phyloP scores from a whole-genome alignment of 176 grass and related monocot genomes.

The Elymus sibiricus region DNA sequence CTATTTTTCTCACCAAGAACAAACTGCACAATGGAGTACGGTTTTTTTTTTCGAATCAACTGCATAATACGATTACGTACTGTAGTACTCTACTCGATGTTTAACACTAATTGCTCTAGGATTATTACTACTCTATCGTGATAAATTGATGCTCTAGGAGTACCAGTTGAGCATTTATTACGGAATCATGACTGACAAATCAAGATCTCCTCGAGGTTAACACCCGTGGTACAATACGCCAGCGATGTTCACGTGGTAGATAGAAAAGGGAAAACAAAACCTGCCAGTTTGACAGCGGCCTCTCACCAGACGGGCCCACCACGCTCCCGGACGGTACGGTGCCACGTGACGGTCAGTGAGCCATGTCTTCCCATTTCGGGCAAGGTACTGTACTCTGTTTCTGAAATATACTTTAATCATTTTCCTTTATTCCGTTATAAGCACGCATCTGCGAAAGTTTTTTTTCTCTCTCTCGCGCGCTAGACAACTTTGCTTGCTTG shows the following conservation, averaged over 20 bases:
- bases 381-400: conserved; percentile 7
- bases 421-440: background rate
- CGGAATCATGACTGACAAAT: background rate
- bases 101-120: too few species aligned
- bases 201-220: background rate
- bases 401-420: background rate
- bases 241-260: conserved; percentile 31
- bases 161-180: background rate
- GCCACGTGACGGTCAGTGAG: background rate
- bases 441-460: background rate
- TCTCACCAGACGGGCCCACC: background rate
- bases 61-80: too few species aligned
- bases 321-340: background rate
- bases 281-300: background rate
- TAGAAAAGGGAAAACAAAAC: background rate
- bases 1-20: too few species aligned
- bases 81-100: too few species aligned
- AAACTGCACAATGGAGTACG: too few species aligned
- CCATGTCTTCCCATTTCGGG: conserved; percentile 9
- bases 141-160: too few species aligned
- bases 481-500: background rate
- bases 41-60: too few species aligned
- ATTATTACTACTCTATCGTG: background rate
- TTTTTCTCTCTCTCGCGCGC: background rate
- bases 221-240: background rate